Conservation (phyloP, 2,329 filamentous ascomycete species). For the Trichoderma koningiopsis region DNA sequence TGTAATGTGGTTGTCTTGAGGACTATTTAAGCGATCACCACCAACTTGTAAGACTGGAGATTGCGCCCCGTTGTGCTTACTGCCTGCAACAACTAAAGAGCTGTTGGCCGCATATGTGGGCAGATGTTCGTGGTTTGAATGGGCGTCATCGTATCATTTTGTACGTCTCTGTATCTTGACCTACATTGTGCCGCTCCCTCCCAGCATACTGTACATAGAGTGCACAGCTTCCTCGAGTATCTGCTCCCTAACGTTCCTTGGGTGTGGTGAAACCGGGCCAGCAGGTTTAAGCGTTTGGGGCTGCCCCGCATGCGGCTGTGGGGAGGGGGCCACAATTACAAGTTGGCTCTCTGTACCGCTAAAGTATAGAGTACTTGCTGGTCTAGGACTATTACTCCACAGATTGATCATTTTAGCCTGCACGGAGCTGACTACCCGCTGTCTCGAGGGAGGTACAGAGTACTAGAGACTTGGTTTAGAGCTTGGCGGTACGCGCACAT, state of each 20-base stretch:
- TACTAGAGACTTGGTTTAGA: not conserved
- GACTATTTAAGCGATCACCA: not conserved
- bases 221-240: not conserved
- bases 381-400: not conserved
- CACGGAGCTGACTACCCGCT: not conserved
- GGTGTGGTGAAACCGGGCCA: not conserved
- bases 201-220: not conserved
- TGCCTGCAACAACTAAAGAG: not conserved
- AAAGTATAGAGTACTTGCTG: not conserved
- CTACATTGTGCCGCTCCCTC: not conserved
- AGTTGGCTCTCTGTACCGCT: not conserved
- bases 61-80: not conserved
- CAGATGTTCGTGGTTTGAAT: not conserved
- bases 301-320: slow-evolving; percentile 22
- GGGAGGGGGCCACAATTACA: not conserved
- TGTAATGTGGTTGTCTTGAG: not conserved
- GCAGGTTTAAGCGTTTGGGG: slow-evolving; percentile 9
- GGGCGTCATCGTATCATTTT: not conserved
- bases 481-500: not conserved
- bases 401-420: not conserved
- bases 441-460: not conserved
- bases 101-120: not conserved
- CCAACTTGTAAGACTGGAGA: not conserved
- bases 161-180: not conserved
- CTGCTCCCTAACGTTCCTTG: not conserved